Conservation (phyloP, 441 rosid genomes). For the Raphanus hybrid region DNA sequence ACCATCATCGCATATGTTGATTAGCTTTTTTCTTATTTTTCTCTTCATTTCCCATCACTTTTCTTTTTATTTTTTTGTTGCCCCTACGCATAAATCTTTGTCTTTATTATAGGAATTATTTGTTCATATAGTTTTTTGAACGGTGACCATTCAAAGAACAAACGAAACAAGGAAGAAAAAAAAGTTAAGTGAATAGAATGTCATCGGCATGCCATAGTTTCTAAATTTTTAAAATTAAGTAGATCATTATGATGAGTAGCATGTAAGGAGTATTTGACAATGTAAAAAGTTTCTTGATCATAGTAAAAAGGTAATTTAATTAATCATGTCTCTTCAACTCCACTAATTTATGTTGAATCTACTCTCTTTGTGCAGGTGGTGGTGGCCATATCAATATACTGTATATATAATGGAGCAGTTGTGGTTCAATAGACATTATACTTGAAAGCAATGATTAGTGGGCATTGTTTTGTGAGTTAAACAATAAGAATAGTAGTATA, state of each 20-base stretch:
- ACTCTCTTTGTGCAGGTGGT: conserved; percentile 9
- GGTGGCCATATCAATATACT: conserved; percentile 15
- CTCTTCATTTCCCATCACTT: conserved; percentile 33
- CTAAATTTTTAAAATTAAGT: not conserved
- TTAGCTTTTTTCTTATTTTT: conserved; percentile 40
- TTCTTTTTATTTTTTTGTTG: not conserved
- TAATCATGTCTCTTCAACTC: conserved; percentile 6
- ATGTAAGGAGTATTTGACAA: conserved; percentile 5
- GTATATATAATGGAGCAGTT: conserved; percentile 21
- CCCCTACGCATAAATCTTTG: conserved; percentile 30
- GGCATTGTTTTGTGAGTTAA: conserved; percentile 26
- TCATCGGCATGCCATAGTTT: not conserved
- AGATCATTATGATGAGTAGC: conserved; percentile 6
- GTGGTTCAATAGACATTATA: conserved; percentile 31
- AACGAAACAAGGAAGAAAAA: not conserved
- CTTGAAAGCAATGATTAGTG: conserved; percentile 44
- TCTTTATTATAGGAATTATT: conserved; percentile 31
- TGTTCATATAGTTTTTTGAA: conserved; percentile 19
- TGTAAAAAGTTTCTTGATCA: not conserved
- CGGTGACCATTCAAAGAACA: conserved; percentile 19
- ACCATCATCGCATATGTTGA: conserved; percentile 40
- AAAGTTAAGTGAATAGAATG: conserved; percentile 24
- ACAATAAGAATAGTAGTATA: conserved; percentile 12
- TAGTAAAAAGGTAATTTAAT: not conserved
- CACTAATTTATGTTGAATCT: conserved; percentile 19